A percentile compares a stretch with the other conserved stretches of the same genome.
These are phyloP conservation scores for Smittium mucronatum DNA, from an alignment of 371 early-diverging fungal genomes.

Conservation along the genomic window DNA sequence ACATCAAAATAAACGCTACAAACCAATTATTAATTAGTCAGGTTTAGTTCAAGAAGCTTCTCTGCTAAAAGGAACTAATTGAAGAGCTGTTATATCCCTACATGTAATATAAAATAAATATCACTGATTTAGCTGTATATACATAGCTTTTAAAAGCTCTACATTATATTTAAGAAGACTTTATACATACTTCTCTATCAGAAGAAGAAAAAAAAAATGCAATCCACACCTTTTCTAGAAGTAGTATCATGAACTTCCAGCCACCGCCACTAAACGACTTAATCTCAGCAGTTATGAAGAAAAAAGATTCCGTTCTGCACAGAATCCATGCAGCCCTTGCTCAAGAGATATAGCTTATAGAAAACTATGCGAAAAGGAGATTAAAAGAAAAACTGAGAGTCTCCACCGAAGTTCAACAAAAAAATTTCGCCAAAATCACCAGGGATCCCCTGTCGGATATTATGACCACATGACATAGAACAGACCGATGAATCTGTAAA, in stretches of 20 bases:
- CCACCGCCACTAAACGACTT: background rate
- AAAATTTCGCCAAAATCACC: background rate
- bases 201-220: background rate
- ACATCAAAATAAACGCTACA: background rate
- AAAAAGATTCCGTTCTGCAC: background rate
- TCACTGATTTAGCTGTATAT: background rate
- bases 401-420: background rate
- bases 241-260: background rate
- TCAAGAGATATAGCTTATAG: background rate
- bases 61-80: background rate
- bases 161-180: too few species aligned
- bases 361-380: background rate
- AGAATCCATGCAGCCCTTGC: background rate
- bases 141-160: background rate
- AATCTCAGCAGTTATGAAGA: background rate
- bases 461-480: background rate
- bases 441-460: constrained; percentile 2
- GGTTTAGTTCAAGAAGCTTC: background rate
- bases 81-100: background rate
- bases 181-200: background rate
- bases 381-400: background rate
- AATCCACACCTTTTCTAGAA: background rate
- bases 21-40: background rate
- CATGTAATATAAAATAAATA: background rate
- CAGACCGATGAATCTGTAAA: background rate